Evolutionary conservation across 352 stramenopile species (phyloP).

Genomic region (Phytopythium montanum): DNA sequence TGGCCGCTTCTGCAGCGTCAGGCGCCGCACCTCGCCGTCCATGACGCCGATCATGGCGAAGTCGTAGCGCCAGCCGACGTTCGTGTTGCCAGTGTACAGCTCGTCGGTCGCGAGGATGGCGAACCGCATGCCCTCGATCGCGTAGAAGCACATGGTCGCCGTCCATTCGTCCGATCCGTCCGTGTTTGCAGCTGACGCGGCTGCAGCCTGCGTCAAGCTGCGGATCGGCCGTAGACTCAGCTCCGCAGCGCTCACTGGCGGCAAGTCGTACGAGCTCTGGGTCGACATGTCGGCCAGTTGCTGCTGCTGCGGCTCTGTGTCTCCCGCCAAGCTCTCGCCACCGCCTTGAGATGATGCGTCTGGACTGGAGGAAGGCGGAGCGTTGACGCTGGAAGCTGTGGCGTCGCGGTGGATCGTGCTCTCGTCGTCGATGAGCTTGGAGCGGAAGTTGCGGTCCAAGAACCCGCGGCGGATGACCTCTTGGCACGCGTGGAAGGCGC

Average conservation of each 20-base stretch:
- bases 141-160: constrained; percentile 79
- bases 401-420: constrained; percentile 29
- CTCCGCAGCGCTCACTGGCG: constrained; percentile 67
- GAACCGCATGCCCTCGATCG: constrained; percentile 57
- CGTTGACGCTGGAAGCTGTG: no score
- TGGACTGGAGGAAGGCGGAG: background rate
- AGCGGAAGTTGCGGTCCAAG: constrained; percentile 69
- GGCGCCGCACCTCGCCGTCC: constrained; percentile 47
- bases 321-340: background rate
- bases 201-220: constrained; percentile 16
- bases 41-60: constrained; percentile 80
- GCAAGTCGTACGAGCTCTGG: constrained; percentile 83
- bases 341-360: background rate
- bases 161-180: constrained; percentile 28
- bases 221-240: constrained; percentile 66
- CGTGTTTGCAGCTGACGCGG: constrained; percentile 4
- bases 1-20: constrained; percentile 54
- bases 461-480: constrained; percentile 65
- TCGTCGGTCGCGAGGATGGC: constrained; percentile 74
- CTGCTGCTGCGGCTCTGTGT: constrained; percentile 7
- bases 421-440: constrained; percentile 57
- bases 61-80: constrained; percentile 77
- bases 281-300: constrained; percentile 70
- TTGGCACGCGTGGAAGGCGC: constrained; percentile 77
- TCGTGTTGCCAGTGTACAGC: constrained; percentile 79